Percentiles rank a stretch among this genome's conserved stretches.
These are phyloP conservation scores for Geotrichum histeridarum DNA, from an alignment of 1,139 yeast genomes.

Conservation along the genomic window DNA sequence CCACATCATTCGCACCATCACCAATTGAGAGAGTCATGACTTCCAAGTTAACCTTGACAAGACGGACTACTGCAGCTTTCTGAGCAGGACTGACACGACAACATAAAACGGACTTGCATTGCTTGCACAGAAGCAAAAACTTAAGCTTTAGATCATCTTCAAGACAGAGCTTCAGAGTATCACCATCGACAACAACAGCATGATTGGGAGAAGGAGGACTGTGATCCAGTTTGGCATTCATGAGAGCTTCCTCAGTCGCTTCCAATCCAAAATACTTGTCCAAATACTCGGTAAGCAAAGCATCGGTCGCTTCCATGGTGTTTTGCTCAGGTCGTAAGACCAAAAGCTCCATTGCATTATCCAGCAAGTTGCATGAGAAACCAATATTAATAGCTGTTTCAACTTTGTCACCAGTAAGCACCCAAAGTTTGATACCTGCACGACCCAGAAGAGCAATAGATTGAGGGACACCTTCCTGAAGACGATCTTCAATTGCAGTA, in stretches of 20 bases:
- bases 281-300: conserved; percentile 55
- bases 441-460: conserved; percentile 72
- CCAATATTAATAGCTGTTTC: conserved; percentile 97
- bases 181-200: conserved; percentile 91
- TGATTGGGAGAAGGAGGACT: conserved; percentile 68
- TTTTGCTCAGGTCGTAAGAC: conserved; percentile 48
- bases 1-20: conserved; percentile 97
- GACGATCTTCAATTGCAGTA: conserved; percentile 91
- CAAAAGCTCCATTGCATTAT: conserved; percentile 76
- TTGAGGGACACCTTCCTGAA: conserved; percentile 93
- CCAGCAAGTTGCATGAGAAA: conserved; percentile 82
- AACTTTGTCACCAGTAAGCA: conserved; percentile 89
- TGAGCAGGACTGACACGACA: conserved; percentile 99
- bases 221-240: conserved; percentile 62
- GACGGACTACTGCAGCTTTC: conserved; percentile 86
- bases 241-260: conserved; percentile 56
- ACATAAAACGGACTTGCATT: conserved; percentile 90
- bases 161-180: conserved; percentile 69
- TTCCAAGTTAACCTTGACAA: conserved; percentile 75
- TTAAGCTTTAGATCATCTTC: conserved; percentile 50
- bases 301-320: conserved; percentile 45
- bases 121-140: conserved; percentile 81
- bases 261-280: conserved; percentile 54
- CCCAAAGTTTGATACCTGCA: conserved; percentile 95
- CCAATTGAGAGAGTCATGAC: conserved; percentile 94